These are phyloP conservation scores for Cystofilobasidium ferigula DNA, from an alignment of 768 basidiomycete species.

Conservation along the genomic window DNA sequence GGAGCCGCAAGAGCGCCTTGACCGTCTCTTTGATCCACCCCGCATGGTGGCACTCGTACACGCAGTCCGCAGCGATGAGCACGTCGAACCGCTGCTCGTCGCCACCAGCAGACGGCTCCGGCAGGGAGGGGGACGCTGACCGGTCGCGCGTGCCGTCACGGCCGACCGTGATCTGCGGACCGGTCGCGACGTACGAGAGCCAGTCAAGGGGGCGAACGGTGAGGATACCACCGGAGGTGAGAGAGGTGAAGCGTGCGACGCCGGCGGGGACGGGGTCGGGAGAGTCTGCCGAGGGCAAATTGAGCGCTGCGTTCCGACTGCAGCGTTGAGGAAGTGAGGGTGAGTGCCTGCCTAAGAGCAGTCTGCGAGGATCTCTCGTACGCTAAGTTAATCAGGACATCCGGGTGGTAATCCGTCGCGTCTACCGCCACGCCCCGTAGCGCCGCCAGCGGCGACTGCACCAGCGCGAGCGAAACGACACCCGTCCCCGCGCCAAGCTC, in stretches of 20 bases:
- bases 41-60: constrained; percentile 59
- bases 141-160: constrained; percentile 21
- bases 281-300: constrained; percentile 37
- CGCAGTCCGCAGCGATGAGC: constrained; percentile 66
- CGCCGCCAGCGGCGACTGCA: constrained; percentile 26
- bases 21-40: constrained; percentile 58
- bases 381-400: constrained; percentile 58
- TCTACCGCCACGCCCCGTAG: constrained; percentile 37
- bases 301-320: constrained; percentile 48
- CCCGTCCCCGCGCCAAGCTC: constrained; percentile 84
- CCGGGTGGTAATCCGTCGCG: constrained; percentile 68
- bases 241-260: background rate
- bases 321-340: background rate
- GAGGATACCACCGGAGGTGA: background rate
- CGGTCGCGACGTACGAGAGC: constrained; percentile 22
- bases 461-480: constrained; percentile 59
- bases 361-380: constrained; percentile 19
- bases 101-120: constrained; percentile 31
- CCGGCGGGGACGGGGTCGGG: background rate
- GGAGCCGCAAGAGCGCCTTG: constrained; percentile 42
- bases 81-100: constrained; percentile 49
- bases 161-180: constrained; percentile 8
- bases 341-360: too few species aligned
- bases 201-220: constrained; percentile 11
- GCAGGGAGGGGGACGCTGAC: background rate